Conservation (phyloP, 2,329 filamentous ascomycete genomes). For the Xylaria sp. region DNA sequence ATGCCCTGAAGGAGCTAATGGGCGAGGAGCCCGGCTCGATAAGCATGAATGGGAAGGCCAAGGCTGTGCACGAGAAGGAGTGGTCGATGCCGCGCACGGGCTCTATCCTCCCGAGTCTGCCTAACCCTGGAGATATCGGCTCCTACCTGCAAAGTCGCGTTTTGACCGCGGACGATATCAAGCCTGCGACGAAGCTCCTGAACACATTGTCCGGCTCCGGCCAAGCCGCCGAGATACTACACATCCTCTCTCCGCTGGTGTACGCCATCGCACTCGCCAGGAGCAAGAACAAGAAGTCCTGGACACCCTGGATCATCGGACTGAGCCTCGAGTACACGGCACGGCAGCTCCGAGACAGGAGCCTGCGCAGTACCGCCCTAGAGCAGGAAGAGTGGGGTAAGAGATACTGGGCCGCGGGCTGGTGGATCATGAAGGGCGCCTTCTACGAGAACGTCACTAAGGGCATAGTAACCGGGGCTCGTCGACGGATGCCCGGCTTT, state of each 20-base stretch:
- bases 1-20: conserved; percentile 37
- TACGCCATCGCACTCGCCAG: conserved; percentile 84
- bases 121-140: conserved; percentile 79
- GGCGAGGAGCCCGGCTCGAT: conserved; percentile 41
- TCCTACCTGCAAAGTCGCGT: conserved; percentile 88
- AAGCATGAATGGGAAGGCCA: conserved; percentile 47
- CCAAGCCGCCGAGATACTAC: conserved; percentile 84
- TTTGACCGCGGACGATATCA: conserved; percentile 94
- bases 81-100: conserved; percentile 97
- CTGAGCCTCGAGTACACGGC: conserved; percentile 85
- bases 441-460: conserved; percentile 94
- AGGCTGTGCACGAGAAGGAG: conserved; percentile 60
- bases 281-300: conserved; percentile 73
- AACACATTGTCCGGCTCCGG: conserved; percentile 74
- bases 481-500: conserved; percentile 77
- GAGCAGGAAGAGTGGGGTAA: conserved; percentile 89
- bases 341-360: conserved; percentile 76
- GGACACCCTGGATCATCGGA: conserved; percentile 90
- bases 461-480: conserved; percentile 71
- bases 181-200: conserved; percentile 83
- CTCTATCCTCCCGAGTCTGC: conserved; percentile 80
- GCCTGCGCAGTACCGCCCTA: conserved; percentile 79
- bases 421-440: conserved; percentile 97
- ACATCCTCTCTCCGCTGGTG: conserved; percentile 84
- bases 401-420: conserved; percentile 86